Evolutionary conservation across 352 stramenopile genomes (phyloP).

Genomic region (Phytophthora brassicae): DNA sequence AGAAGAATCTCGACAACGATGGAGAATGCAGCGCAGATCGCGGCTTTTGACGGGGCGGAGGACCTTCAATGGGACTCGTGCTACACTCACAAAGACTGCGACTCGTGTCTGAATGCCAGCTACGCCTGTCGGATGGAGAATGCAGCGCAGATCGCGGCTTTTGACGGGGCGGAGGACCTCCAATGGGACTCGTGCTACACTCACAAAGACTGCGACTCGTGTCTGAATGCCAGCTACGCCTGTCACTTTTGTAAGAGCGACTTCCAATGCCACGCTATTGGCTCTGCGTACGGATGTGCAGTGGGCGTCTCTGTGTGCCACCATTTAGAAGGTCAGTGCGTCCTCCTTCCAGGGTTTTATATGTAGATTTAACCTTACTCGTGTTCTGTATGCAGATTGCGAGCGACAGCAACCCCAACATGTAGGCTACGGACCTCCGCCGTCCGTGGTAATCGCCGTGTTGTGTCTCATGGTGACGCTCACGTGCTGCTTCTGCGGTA

Average conservation of each 20-base stretch:
- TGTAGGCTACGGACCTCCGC: conserved; percentile 79
- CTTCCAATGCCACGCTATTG: conserved; percentile 84
- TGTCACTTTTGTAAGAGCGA: conserved; percentile 87
- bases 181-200: conserved; percentile 45
- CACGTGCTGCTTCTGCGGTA: conserved; percentile 80
- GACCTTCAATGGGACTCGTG: conserved; percentile 40
- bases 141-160: background rate
- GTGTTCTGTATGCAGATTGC: conserved; percentile 51
- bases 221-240: conserved; percentile 66
- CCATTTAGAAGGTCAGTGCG: conserved; percentile 61
- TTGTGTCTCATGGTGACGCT: conserved; percentile 79
- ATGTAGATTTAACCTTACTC: background rate
- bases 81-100: conserved; percentile 63
- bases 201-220: conserved; percentile 77
- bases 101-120: conserved; percentile 74
- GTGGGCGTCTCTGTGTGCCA: conserved; percentile 80
- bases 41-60: background rate
- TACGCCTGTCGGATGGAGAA: conserved; percentile 49
- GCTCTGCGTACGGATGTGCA: conserved; percentile 62
- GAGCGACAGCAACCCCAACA: conserved; percentile 70
- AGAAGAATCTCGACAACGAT: conserved; percentile 28
- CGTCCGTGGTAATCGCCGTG: conserved; percentile 82
- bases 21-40: background rate
- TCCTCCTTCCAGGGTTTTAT: no score
- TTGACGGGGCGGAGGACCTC: background rate